Base-by-base conservation (phyloP, 176 grass and related monocot genomes). In the Bonia amplexicaulis region DNA sequence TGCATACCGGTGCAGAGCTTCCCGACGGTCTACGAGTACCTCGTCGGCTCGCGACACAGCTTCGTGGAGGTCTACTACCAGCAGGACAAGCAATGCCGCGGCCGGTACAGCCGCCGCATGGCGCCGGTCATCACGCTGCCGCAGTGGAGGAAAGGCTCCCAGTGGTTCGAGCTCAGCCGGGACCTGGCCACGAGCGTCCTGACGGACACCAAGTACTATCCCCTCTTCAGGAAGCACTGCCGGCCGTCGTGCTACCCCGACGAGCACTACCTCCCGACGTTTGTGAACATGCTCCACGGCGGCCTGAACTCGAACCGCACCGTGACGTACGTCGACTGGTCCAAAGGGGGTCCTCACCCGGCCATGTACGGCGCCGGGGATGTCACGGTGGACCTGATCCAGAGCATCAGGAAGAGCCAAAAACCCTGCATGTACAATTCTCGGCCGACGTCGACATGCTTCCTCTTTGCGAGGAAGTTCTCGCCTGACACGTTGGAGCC, bases 401-500 rank as follows among this genome's bases (percentile, higher is more conserved):
- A 60, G 66, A 66, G 86, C 14, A 93, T 98, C 53, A 86, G 95
- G 71, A 84, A 47, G 47, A 93, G 91, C 12, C 41, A 59, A 0
- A 78, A 79, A 0, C 80, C 87, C 27, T 98, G 96, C 88, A 53
- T 74, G 83, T 90, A 95, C 87, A 93, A 95, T 46, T 68, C 79
- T 0, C 66, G 61, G 1, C 48, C 82, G 16, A 91, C 87, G 15
- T 65, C 62, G 1, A 61, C 80, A 76, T 95, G 93, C 84, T 95
- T 87, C 85, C 89, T 97, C n/a, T 93, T 93, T 71, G 95, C 95
- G 6, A 88, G 93, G 89, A 97, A 97, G 82, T 97, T 97, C 61
- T 11, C 89, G 11, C 76, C 95, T 20, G 87, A 89, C 78, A 70
- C 93, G 1, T 62, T 98, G 2, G 64, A 17, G 71, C 91, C 89